Percentiles rank a stretch among this genome's conserved stretches.
These are phyloP conservation scores for Chrysanthemum makinoi DNA, from an alignment of 129 eudicot species.

Conservation along the genomic window DNA sequence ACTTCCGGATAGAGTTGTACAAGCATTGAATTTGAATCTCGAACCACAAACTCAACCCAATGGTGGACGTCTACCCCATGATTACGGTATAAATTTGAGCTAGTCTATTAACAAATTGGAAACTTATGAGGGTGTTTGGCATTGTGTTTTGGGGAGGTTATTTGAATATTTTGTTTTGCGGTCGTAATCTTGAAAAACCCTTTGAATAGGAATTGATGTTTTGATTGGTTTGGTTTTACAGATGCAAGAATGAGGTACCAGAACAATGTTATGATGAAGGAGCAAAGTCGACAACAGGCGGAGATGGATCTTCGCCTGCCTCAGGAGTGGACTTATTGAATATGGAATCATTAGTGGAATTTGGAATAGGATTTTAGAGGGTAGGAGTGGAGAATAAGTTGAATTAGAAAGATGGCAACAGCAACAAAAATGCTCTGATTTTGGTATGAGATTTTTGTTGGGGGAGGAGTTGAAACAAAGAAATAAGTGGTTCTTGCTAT, in stretches of 20 bases:
- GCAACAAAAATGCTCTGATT: slow-evolving; percentile 27
- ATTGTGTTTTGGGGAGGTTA: too few relatives aligned
- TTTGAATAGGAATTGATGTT: not conserved
- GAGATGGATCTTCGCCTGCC: slow-evolving; percentile 61
- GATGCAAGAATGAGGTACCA: slow-evolving; percentile 36
- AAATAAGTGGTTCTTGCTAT: slow-evolving; percentile 7
- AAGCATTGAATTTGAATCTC: slow-evolving; percentile 60
- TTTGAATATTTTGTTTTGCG: too few relatives aligned
- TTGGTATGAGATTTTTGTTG: slow-evolving; percentile 26
- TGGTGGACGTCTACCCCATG: slow-evolving; percentile 5
- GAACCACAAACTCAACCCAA: slow-evolving; percentile 36
- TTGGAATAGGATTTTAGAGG: slow-evolving; percentile 3
- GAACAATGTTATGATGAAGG: slow-evolving; percentile 32
- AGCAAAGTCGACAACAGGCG: slow-evolving; percentile 33
- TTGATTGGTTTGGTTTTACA: slow-evolving; percentile 21
- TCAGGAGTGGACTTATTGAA: slow-evolving; percentile 79
- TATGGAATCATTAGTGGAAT: not conserved
- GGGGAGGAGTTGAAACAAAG: slow-evolving; percentile 27
- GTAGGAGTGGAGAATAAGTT: slow-evolving; percentile 13
- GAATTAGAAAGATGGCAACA: slow-evolving; percentile 25
- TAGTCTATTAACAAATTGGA: not conserved
- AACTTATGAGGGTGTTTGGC: not conserved
- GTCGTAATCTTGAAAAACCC: too few relatives aligned
- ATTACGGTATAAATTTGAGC: slow-evolving; percentile 34
- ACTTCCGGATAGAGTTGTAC: slow-evolving; percentile 69